Evolutionary conservation across 306 rosid genomes (phyloP), one percentile per base, ranked within the genome.

Genomic region (Vigna trinervia): DNA sequence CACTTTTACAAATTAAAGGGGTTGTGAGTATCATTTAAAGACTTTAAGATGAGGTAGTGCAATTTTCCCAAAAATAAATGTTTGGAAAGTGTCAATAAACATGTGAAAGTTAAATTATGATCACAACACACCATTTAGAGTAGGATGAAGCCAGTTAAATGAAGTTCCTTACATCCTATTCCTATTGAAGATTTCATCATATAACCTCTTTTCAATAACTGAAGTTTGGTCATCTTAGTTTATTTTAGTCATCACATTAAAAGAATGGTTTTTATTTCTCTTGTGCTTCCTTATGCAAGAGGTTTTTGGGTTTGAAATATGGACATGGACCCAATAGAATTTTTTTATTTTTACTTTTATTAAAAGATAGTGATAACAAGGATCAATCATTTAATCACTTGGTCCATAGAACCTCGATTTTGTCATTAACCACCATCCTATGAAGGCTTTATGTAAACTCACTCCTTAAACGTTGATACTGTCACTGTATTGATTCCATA

Each of bases 121-220:
- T 22, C 48, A 51, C 22, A 61, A 17, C 22, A 63, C 34, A 38
- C 19, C 53, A 41, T 66, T 52, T 10, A 47, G 13, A 39, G 68
- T 72, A 12, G 11, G 71, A 34, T n/a, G 19, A n/a, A 54, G 69
- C 41, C 30, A 1, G 45, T 30, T 45, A 2, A 28, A 63, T 22
- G 34, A 57, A 50, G 9, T 38, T 45, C 73, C 60, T 56, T 56
- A 17, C 56, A 60, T 52, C 38, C 73, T 71, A 61, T 48, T 51
- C 28, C 58, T 39, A 28, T 19, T 17, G 46, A n/a, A 57, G n/a
- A 64, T 59, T 22, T 65, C 62, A n/a, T 28, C 30, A 23, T 23
- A 38, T 23, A 39, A 12, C 23, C 48, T 51, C 62, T 62, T 50
- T 47, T 17, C 52, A 36, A 50, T 47, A 74, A 48, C 17, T 15